A percentile compares a stretch with the other conserved stretches of the same genome.
Evolutionary conservation across 2,329 filamentous ascomycete species (phyloP).

Genomic region (Alternaria tenuissima): DNA sequence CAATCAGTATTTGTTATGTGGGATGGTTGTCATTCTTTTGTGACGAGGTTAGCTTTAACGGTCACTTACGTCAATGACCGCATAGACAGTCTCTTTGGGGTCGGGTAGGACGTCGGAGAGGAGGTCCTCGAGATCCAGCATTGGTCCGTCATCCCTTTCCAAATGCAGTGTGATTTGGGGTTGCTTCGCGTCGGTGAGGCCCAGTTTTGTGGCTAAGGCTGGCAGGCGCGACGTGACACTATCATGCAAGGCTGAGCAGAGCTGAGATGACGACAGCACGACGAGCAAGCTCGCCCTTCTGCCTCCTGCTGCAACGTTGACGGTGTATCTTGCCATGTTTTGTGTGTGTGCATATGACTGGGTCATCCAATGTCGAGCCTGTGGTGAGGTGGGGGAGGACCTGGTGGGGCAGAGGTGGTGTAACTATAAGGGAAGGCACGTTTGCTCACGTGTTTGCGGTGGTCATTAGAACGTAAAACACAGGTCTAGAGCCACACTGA

Average conservation of each 20-base stretch:
- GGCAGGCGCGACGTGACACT: neutral
- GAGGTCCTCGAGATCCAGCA: neutral
- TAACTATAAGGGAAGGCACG: neutral
- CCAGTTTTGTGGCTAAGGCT: neutral
- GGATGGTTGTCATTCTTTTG: neutral
- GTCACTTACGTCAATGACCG: neutral
- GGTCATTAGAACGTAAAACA: neutral
- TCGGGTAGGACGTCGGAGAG: neutral
- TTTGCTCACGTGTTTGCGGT: neutral
- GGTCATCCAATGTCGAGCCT: too few relatives aligned
- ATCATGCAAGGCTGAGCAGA: neutral
- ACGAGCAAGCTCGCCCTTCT: neutral
- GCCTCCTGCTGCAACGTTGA: neutral
- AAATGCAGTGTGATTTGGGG: neutral
- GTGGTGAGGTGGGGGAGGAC: slow-evolving; percentile 6
- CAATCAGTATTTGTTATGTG: neutral
- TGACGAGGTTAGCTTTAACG: neutral
- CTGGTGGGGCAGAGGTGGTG: neutral
- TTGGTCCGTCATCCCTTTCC: neutral
- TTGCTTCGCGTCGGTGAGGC: neutral
- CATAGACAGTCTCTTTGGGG: neutral
- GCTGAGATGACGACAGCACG: neutral
- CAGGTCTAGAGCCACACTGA: neutral
- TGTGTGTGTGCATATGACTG: neutral
- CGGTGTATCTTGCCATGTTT: neutral